Base-by-base conservation (phyloP, 352 stramenopile species). In the Blastocystis sp. region DNA sequence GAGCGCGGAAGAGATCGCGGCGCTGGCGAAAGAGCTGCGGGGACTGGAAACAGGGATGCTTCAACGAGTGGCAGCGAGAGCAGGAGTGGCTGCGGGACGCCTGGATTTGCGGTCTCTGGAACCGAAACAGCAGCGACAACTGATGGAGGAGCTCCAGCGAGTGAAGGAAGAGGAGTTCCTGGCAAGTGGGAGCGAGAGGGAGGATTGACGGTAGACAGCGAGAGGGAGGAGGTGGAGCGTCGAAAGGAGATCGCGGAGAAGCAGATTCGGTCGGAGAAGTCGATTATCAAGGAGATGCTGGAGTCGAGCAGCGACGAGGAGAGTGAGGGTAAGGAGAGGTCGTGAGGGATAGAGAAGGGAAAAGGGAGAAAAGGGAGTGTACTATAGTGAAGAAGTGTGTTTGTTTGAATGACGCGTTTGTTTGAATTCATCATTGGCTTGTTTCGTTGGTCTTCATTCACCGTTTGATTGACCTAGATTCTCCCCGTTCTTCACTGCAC, bases 251-350 rank as follows among this genome's bases (percentile, higher is more conserved):
- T 73, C 90, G 91, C 76, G 93, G 93, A 86, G 91, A 94, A 88
- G 91, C 91, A 29, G 91, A 91, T 32, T 93, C 90, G 72, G 90
- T 93, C 87, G 91, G 91, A 67, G 93, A 93, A 88, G 91, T 94
- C 88, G 93, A 34, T 69, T 14, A 69, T 69, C 34, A 34, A 24
- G 1, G 57, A 69, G 8, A 42, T 69, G 57, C 1, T 69, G 21
- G 46, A 54, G 21, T 54, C 46, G 46, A 21, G 9, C 11, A 54
- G 46, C 21, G 46, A 54, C 21, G 46, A 54, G 21, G 46, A 54
- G 46, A 54, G 46, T 54, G 21, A 54, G 46, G 9, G 11, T 21
- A 21, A 21, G 46, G 46, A 54, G 21, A 21, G 9, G 46, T 21
- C 11, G 11, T 21, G 11, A 21, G 21, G 9, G 21, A 54, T 54